Base-by-base conservation (phyloP, 805 yeast species). In the Candida loeiensis region DNA sequence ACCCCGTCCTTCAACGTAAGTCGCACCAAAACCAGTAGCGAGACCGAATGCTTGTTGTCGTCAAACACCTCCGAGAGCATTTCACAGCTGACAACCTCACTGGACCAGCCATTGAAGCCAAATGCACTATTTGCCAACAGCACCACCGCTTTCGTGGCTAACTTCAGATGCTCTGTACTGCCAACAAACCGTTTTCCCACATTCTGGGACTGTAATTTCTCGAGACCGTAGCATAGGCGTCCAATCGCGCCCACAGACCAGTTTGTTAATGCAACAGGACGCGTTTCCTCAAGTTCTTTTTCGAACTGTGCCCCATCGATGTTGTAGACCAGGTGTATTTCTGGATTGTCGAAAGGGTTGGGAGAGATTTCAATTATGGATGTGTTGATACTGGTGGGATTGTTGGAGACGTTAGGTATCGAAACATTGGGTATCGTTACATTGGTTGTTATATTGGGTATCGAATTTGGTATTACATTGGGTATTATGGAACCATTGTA, bases 81-180 rank as follows among this genome's bases (percentile, higher is more conserved):
- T 2, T 40, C 43, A 27, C 54, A 56, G 4, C 52, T 55, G 9
- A 66, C 19, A 1, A 78, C 57, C 35, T 66, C 66, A 22, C 74
- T 62, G 5, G 71, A 65, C 84, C 84, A 79, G 6, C 84, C 83
- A 44, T 75, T 65, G 50, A 61, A 74, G 0, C 82, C 83, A 56
- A 76, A 78, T 0, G 69, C 56, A 27, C 71, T 75, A 43, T 78
- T 78, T 1, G 79, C 77, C 41, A 69, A 53, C 11, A 56, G 55
- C 6, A 71, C 49, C 0, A 74, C 69, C 2, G 37, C 20, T n/a
- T 28, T 21, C 32, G 21, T 46, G 33, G 27, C 41, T 30, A 13
- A 48, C 34, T 32, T 50, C 18, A 31, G 19, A n/a, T 27, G 21
- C n/a, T 21, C 26, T 16, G 15, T 29, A n/a, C 21, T 11, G 5